These are phyloP conservation scores for Thalassiosira sp. DNA, from an alignment of 352 stramenopile genomes.

Conservation along the genomic window DNA sequence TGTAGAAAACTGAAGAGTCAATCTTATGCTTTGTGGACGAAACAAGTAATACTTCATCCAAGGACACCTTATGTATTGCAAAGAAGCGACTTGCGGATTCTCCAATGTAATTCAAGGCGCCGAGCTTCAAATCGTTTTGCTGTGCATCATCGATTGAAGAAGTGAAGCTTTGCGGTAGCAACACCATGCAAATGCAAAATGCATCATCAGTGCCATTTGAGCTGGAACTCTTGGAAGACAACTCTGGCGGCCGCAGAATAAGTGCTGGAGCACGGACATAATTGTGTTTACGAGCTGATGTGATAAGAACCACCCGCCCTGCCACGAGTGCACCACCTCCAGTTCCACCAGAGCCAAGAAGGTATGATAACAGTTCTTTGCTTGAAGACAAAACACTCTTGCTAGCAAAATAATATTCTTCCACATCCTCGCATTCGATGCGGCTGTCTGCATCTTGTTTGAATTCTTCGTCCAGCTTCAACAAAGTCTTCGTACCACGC, in stretches of 20 bases:
- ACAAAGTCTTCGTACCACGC: slow-evolving; percentile 75
- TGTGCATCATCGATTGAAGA: slow-evolving; percentile 33
- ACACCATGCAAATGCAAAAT: slow-evolving; percentile 74
- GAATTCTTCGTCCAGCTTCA: slow-evolving; percentile 85
- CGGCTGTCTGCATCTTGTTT: slow-evolving; percentile 52
- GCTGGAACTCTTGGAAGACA: slow-evolving; percentile 22
- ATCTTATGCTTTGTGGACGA: slow-evolving; percentile 71
- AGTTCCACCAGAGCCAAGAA: slow-evolving; percentile 53
- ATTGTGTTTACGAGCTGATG: slow-evolving; percentile 61
- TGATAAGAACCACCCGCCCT: slow-evolving; percentile 69
- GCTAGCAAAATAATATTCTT: slow-evolving; percentile 71
- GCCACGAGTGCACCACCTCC: slow-evolving; percentile 52
- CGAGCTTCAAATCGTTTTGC: slow-evolving; percentile 38
- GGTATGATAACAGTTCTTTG: slow-evolving; percentile 56
- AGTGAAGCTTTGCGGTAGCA: slow-evolving; percentile 70
- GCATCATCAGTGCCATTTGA: slow-evolving; percentile 15
- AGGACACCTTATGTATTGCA: slow-evolving; percentile 57
- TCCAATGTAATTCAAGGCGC: slow-evolving; percentile 67
- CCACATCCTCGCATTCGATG: slow-evolving; percentile 73
- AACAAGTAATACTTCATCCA: slow-evolving; percentile 75
- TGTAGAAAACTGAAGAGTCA: slow-evolving; percentile 65
- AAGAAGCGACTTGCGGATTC: slow-evolving; percentile 54
- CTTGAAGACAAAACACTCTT: slow-evolving; percentile 55
- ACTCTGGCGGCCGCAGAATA: slow-evolving; percentile 53
- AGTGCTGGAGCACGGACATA: slow-evolving; percentile 68